phyloP scores from a whole-genome alignment of 2,329 filamentous ascomycete species.

The Thelonectria discophora region DNA sequence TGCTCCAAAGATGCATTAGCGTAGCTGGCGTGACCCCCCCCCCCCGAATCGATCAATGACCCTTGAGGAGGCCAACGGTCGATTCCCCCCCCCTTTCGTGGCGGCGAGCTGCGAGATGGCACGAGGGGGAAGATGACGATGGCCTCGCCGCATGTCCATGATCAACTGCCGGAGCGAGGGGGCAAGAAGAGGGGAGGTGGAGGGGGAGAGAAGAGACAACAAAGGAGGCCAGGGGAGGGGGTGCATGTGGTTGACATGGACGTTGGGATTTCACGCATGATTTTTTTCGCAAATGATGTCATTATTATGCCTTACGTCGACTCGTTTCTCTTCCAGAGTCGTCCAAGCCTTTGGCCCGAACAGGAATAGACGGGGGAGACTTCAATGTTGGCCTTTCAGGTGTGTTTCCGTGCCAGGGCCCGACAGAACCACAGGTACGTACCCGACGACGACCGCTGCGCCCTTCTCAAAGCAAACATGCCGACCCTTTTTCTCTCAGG shows the following conservation, averaged over 20 bases:
- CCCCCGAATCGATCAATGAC: no score
- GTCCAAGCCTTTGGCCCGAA: neutral
- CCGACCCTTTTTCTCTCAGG: no score
- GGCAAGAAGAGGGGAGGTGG: neutral
- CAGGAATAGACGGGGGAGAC: neutral
- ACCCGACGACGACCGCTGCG: neutral
- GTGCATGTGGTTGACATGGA: neutral
- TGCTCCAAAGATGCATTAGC: constrained; percentile 5
- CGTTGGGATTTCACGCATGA: neutral
- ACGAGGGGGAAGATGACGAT: neutral
- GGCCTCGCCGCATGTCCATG: neutral
- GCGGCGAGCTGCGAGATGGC: no score
- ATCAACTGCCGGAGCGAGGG: neutral
- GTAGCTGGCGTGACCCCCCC: constrained; percentile 1
- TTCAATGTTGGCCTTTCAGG: no score
- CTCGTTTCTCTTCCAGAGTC: neutral
- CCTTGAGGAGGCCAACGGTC: no score
- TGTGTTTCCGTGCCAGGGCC: no score
- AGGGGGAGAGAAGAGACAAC: constrained; percentile 6
- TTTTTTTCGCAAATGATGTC: neutral
- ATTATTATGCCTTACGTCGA: neutral
- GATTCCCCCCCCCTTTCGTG: no score
- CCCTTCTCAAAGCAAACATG: no score
- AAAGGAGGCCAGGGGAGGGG: no score
- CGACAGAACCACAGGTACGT: no score